Base-by-base conservation (phyloP, 305 asterid species). In the Ilex paraguariensis region DNA sequence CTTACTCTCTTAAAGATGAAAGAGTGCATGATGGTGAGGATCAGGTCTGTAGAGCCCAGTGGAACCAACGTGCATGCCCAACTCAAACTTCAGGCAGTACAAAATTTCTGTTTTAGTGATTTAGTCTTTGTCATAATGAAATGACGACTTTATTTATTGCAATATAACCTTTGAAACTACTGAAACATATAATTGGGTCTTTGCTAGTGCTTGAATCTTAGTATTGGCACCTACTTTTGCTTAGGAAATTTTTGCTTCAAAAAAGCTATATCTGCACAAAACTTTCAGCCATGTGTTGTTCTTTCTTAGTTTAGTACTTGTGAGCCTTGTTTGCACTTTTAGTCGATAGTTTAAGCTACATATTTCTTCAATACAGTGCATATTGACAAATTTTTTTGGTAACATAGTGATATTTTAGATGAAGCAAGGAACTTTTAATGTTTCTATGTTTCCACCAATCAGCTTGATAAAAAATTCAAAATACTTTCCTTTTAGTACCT, bases 1-100 rank as follows among this genome's bases (percentile, higher is more conserved):
- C 74, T 72, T 83, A 73, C 62, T 83, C 94, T 32, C 71, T 72
- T 44, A 84, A 78, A 61, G 77, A 83, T 57, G 86, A 79, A 75
- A 58, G 49, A 60, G 53, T 70, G 57, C 54, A 56, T 50, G 53
- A 5, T 11, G 53, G 16, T 49, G 78, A 78, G 28, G 88, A 80
- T 77, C 79, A 57, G 57, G 80, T 46, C 54, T 59, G 49, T 46
- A 44, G 57, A 49, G 59, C 50, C 5, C 74, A 57, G 33, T 65
- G 77, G 70, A 81, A 76, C 64, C 88, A 74, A 56, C 75, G 79
- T 39, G 66, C 32, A 8, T 67, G 76, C 68, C 71, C 78, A 16
- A 70, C 32, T 62, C 80, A 64, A 74, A 70, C 79, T 59, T 58
- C 84, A 69, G 76, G 77, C 32, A 62, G 80, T 79, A 61, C 61